Conservation (phyloP, 176 grass and related monocot genomes). For the Triticum urartu region DNA sequence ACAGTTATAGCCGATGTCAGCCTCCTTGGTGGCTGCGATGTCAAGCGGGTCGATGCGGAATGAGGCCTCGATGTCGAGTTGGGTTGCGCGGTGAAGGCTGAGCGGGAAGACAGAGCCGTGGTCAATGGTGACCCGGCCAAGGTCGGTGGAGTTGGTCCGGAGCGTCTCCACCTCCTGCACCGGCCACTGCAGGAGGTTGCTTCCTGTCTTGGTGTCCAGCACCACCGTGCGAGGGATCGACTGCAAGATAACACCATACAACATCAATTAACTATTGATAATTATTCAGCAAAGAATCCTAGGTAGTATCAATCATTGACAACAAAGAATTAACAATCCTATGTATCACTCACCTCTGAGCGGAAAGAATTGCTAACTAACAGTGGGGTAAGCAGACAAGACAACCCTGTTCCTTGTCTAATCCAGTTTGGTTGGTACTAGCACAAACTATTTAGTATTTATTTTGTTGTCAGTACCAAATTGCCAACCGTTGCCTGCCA, state of each 20-base stretch:
- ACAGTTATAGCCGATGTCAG: neutral
- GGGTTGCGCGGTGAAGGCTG: conserved; percentile 51
- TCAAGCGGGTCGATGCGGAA: conserved; percentile 52
- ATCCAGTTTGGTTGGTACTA: conserved; percentile 6
- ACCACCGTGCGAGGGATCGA: conserved; percentile 67
- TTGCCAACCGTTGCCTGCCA: neutral
- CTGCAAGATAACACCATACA: neutral
- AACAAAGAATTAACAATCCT: neutral
- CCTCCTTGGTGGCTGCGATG: neutral
- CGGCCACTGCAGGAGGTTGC: conserved; percentile 90
- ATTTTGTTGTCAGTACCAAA: neutral
- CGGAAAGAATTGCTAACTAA: neutral
- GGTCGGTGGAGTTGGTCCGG: conserved; percentile 49
- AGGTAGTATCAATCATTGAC: neutral
- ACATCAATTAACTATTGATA: neutral
- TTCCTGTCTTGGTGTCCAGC: conserved; percentile 72
- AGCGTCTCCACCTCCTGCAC: conserved; percentile 46
- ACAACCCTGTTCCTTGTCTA: neutral
- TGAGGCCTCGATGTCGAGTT: conserved; percentile 76
- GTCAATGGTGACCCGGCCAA: conserved; percentile 50
- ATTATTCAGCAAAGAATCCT: neutral
- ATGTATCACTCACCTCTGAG: neutral
- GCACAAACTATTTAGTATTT: neutral
- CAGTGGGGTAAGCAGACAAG: neutral
- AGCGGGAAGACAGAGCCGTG: conserved; percentile 55